Conservation (phyloP, 805 yeast species). For the Saturnispora silvae region DNA sequence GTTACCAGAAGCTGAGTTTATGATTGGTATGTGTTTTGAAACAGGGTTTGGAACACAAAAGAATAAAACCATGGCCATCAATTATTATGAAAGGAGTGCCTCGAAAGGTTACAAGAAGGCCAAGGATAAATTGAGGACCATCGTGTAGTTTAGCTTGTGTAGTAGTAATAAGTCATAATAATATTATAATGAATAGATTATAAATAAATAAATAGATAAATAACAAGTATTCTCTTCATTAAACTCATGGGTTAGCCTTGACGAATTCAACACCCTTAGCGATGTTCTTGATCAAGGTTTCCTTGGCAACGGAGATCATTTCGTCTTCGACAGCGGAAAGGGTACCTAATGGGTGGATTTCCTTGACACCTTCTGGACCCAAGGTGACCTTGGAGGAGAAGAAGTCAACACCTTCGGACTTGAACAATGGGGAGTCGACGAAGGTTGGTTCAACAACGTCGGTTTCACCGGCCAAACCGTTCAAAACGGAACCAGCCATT, state of each 20-base stretch:
- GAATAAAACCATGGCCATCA: conserved; percentile 33
- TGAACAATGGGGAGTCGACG: conserved; percentile 70
- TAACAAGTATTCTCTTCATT: no score
- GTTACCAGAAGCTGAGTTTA: conserved; percentile 53
- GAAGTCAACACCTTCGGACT: conserved; percentile 87
- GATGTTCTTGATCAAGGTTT: conserved; percentile 83
- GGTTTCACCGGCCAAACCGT: conserved; percentile 38
- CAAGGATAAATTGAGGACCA: conserved; percentile 25
- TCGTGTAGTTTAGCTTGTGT: conserved; percentile 4
- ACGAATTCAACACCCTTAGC: conserved; percentile 89
- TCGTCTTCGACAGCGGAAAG: conserved; percentile 72
- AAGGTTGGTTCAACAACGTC: conserved; percentile 43
- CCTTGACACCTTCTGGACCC: conserved; percentile 82
- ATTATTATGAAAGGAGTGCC: conserved; percentile 51
- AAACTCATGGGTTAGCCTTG: conserved; percentile 50
- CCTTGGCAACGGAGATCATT: conserved; percentile 74
- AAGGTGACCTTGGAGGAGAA: conserved; percentile 91
- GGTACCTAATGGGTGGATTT: conserved; percentile 68
- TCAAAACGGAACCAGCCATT: conserved; percentile 57
- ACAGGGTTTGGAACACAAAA: conserved; percentile 49
- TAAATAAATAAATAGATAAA: conserved; percentile 5
- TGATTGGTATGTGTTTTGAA: conserved; percentile 57
- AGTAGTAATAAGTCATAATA: not conserved
- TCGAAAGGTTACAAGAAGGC: conserved; percentile 54
- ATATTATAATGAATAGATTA: conserved; percentile 1